These are phyloP conservation scores for Chlorella sp. DNA, from an alignment of 139 green algal genomes.

Conservation along the genomic window DNA sequence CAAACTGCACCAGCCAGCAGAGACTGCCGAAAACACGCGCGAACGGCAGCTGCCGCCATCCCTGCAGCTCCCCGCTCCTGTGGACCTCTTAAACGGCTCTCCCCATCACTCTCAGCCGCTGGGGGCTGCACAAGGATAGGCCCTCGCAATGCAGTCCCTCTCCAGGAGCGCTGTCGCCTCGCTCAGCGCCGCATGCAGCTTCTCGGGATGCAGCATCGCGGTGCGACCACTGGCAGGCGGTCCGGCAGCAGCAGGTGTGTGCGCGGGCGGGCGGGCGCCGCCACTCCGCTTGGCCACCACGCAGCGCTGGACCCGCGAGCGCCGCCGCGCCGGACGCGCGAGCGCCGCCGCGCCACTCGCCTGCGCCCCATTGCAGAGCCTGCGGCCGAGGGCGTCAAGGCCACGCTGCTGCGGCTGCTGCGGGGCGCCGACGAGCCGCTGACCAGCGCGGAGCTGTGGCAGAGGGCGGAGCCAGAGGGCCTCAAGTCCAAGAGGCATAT, in stretches of 20 bases:
- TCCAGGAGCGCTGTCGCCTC: too few species aligned
- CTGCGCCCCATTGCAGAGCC: background rate
- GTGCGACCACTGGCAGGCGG: background rate
- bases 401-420: constrained; percentile 11
- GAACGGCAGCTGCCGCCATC: too few species aligned
- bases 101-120: too few species aligned
- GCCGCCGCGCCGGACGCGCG: background rate
- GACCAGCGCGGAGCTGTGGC: constrained; percentile 30
- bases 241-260: background rate
- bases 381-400: constrained; percentile 2
- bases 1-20: too few species aligned
- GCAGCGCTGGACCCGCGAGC: too few species aligned
- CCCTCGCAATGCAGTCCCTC: too few species aligned
- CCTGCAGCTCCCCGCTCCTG: too few species aligned
- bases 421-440: background rate
- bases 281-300: background rate
- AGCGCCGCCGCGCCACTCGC: background rate
- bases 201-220: background rate
- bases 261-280: background rate
- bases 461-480: constrained; percentile 18
- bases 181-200: too few species aligned
- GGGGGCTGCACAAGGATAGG: too few species aligned
- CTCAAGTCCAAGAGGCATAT: constrained; percentile 41
- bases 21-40: too few species aligned
- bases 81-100: too few species aligned